Percentiles rank a stretch among this genome's conserved stretches.
Conservation (phyloP, 2,329 filamentous ascomycete species). For the Diplocarpon rosae region DNA sequence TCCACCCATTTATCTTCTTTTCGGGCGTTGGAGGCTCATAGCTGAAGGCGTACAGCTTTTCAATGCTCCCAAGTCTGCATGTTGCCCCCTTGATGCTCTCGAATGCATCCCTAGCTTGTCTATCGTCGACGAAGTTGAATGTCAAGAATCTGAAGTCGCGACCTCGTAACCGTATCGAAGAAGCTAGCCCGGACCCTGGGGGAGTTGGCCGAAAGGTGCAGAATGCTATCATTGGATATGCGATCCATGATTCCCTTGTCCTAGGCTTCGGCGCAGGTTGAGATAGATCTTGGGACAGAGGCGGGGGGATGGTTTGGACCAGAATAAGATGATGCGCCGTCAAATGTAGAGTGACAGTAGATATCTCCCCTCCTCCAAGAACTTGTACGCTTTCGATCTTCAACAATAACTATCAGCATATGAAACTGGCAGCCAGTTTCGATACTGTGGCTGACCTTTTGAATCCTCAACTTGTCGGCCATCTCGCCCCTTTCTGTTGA, state of each 20-base stretch:
- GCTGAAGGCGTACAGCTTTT: conserved; percentile 83
- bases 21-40: conserved; percentile 69
- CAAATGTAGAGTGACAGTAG: conserved; percentile 46
- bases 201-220: conserved; percentile 70
- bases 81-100: conserved; percentile 75
- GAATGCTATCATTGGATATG: conserved; percentile 80
- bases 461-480: conserved; percentile 35
- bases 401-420: conserved; percentile 6
- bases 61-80: conserved; percentile 70
- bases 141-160: conserved; percentile 91
- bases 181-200: conserved; percentile 55
- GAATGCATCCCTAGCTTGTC: conserved; percentile 70
- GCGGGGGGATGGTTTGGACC: conserved; percentile 25
- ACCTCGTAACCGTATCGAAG: conserved; percentile 77
- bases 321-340: conserved; percentile 49
- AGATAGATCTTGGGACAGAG: conserved; percentile 8
- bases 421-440: background rate
- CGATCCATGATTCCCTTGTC: conserved; percentile 76
- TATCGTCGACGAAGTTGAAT: conserved; percentile 72
- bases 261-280: conserved; percentile 32
- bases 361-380: conserved; percentile 45
- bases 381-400: conserved; percentile 52
- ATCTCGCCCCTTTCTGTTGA: conserved; percentile 16
- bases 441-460: conserved; percentile 29
- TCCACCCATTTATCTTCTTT: conserved; percentile 67